Percentiles rank a stretch among this genome's conserved stretches.
Conservation (phyloP, 108 stramenopile species). For the Schizochytrium sp. region DNA sequence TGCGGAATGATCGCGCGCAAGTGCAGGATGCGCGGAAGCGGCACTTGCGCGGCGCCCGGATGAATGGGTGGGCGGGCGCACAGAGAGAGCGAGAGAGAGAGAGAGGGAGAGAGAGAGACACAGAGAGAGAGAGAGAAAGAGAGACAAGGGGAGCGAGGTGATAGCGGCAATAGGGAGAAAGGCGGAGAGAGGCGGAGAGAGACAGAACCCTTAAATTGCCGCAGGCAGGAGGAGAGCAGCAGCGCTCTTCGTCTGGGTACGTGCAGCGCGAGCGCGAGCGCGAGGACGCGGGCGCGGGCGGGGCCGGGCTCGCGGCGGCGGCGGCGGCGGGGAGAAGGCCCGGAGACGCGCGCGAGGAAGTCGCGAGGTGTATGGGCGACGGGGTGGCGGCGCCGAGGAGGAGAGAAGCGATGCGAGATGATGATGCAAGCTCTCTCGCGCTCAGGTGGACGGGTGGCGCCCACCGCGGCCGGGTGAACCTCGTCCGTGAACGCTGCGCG, state of each 20-base stretch:
- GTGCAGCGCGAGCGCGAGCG: background rate
- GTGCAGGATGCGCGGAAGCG: background rate
- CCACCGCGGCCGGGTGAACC: too few relatives aligned
- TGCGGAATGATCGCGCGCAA: background rate
- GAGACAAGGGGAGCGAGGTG: background rate
- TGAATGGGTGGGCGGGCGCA: too few relatives aligned
- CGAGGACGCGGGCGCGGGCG: background rate
- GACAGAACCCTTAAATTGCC: background rate
- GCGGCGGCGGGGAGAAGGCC: too few relatives aligned
- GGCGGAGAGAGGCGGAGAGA: too few relatives aligned
- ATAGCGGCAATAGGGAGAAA: background rate
- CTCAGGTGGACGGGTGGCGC: too few relatives aligned
- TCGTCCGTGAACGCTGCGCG: too few relatives aligned
- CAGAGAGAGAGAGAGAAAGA: background rate
- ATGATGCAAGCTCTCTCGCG: too few relatives aligned
- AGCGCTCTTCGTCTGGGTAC: background rate
- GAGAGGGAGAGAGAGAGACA: background rate
- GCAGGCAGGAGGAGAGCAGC: background rate
- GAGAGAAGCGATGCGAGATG: too few relatives aligned
- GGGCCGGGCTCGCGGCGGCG: background rate
- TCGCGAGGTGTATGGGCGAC: too few relatives aligned
- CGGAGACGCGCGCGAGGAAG: too few relatives aligned
- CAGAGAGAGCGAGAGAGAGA: background rate
- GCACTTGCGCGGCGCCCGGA: too few relatives aligned
- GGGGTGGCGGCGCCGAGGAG: too few relatives aligned